Conservation (phyloP, 208 protist genomes). For the Trypanosoma scelopori region DNA sequence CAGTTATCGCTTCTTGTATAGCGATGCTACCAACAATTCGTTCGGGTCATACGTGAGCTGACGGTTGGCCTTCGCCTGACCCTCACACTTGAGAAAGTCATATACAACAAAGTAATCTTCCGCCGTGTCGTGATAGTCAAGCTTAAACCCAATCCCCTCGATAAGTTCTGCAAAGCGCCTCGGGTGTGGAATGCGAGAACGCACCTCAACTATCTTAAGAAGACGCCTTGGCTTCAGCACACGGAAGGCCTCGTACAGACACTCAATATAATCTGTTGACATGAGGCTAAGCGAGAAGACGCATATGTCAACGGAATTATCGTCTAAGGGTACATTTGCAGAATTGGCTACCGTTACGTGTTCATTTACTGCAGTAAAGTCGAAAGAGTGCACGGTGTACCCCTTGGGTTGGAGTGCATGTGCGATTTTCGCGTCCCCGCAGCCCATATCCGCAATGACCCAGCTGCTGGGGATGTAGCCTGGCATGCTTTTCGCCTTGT, state of each 20-base stretch:
- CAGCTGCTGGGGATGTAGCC: slow-evolving; percentile 77
- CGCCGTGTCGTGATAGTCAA: slow-evolving; percentile 77
- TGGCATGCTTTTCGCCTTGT: slow-evolving; percentile 83
- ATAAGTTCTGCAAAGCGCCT: slow-evolving; percentile 80
- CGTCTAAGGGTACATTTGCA: slow-evolving; percentile 76
- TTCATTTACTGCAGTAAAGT: slow-evolving; percentile 84
- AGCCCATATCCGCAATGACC: slow-evolving; percentile 95
- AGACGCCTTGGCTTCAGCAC: slow-evolving; percentile 86
- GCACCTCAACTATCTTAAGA: slow-evolving; percentile 93
- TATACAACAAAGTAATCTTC: slow-evolving; percentile 93
- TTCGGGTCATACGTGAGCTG: slow-evolving; percentile 47
- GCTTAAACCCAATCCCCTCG: slow-evolving; percentile 81
- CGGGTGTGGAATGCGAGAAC: slow-evolving; percentile 85
- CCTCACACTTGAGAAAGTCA: slow-evolving; percentile 87
- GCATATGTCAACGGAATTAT: slow-evolving; percentile 84
- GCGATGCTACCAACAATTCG: slow-evolving; percentile 89
- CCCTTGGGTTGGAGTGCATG: slow-evolving; percentile 60
- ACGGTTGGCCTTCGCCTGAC: slow-evolving; percentile 41
- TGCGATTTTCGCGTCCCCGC: slow-evolving; percentile 93
- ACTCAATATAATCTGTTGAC: slow-evolving; percentile 94
- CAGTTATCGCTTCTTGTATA: slow-evolving; percentile 93
- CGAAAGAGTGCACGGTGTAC: slow-evolving; percentile 95
- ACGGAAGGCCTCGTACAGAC: slow-evolving; percentile 91
- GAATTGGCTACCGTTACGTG: slow-evolving; percentile 92
- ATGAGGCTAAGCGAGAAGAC: slow-evolving; percentile 95